A percentile compares a stretch with the other conserved stretches of the same genome.
Conservation (phyloP, 345 rosid species). For the Lagerstroemia speciosa region DNA sequence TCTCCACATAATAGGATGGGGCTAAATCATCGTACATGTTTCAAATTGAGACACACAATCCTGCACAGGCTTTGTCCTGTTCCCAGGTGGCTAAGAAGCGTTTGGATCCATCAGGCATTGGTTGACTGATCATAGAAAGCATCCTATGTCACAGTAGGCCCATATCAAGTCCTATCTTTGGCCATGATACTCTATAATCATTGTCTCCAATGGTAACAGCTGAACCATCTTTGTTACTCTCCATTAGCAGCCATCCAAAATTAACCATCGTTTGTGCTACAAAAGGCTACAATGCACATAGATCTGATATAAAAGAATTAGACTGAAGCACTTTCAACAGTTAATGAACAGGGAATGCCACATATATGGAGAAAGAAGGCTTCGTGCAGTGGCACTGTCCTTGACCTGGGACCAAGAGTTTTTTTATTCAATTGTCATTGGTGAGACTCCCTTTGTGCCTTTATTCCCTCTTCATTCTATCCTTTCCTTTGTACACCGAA, state of each 20-base stretch:
- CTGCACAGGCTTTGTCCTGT: conserved; percentile 9
- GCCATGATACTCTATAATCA: conserved; percentile 13
- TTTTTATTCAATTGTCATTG: no score
- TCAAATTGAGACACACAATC: conserved; percentile 2
- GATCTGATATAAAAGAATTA: neutral
- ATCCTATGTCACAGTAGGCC: conserved; percentile 10
- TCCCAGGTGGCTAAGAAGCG: conserved; percentile 7
- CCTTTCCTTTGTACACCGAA: no score
- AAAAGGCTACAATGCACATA: neutral
- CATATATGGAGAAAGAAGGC: no score
- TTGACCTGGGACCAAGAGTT: no score
- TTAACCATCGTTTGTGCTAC: neutral
- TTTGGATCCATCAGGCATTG: conserved; percentile 9
- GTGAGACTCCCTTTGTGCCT: no score
- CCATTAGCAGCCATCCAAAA: conserved; percentile 10
- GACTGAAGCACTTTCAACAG: conserved; percentile 16
- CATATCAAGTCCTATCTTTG: conserved; percentile 14
- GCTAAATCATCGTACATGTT: neutral
- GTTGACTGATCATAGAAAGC: conserved; percentile 15
- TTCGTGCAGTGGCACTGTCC: no score
- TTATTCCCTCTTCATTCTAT: no score
- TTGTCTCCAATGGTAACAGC: conserved; percentile 16
- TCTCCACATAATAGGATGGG: neutral
- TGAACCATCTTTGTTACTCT: conserved; percentile 6
- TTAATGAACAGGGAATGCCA: conserved; percentile 10